Evolutionary conservation across 2,329 filamentous ascomycete species (phyloP).

Genomic region (Stemphylium vesicarium): DNA sequence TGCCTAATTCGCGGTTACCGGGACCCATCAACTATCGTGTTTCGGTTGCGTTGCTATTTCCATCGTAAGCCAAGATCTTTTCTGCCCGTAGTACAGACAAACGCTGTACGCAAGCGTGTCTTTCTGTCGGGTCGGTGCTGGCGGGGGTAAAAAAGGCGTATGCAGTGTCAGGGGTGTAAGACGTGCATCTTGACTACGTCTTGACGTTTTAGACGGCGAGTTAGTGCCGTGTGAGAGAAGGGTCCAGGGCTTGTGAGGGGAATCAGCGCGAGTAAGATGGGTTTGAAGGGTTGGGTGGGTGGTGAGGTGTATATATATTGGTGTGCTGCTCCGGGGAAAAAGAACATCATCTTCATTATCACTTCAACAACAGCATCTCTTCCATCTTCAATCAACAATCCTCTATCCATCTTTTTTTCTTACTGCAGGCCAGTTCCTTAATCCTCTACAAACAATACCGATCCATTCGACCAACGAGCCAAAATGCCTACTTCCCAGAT

Average conservation of each 20-base stretch:
- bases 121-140: no score
- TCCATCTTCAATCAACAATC: slow-evolving; percentile 3
- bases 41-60: slow-evolving; percentile 25
- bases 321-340: not conserved
- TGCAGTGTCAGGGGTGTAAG: slow-evolving; percentile 11
- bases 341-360: not conserved
- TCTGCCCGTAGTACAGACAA: slow-evolving; percentile 1
- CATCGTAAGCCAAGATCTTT: slow-evolving; percentile 1
- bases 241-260: not conserved
- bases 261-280: no score
- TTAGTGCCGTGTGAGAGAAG: not conserved
- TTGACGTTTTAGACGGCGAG: slow-evolving; percentile 11
- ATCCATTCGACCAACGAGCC: not conserved
- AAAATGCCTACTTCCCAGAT: slow-evolving; percentile 49
- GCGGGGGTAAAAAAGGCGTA: not conserved
- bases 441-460: not conserved
- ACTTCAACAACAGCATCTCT: slow-evolving; percentile 9
- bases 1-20: slow-evolving; percentile 11
- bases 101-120: slow-evolving; percentile 5
- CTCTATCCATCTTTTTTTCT: not conserved
- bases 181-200: slow-evolving; percentile 11
- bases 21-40: slow-evolving; percentile 13
- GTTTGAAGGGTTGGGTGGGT: no score
- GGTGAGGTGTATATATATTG: slow-evolving; percentile 10
- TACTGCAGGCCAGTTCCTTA: slow-evolving; percentile 5